phyloP scores from a whole-genome alignment of 129 eudicot species.

The Pittosporum tobira region DNA sequence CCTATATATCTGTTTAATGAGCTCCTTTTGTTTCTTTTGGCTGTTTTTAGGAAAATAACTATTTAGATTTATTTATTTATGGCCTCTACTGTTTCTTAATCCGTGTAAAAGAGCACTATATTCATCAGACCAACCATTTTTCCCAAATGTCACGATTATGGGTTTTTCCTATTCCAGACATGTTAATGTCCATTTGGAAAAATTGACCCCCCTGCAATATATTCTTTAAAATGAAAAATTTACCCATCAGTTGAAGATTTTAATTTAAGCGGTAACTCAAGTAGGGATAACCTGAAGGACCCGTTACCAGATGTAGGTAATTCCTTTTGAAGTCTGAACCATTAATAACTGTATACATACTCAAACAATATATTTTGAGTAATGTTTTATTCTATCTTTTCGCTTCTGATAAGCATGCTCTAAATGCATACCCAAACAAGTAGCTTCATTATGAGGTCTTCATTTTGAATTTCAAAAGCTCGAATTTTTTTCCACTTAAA shows the following conservation, averaged over 20 bases:
- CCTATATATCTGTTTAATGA: no score
- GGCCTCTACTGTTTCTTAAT: neutral
- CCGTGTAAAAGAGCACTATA: neutral
- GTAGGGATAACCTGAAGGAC: neutral
- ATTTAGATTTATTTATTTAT: neutral
- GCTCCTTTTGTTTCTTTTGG: neutral
- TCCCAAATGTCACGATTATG: neutral
- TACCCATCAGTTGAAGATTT: neutral
- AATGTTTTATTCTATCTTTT: neutral
- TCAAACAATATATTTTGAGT: no score
- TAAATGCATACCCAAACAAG: neutral
- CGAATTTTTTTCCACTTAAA: neutral
- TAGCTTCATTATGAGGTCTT: neutral
- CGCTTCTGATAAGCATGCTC: neutral
- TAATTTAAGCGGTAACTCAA: neutral
- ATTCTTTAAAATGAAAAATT: neutral
- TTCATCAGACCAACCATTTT: neutral
- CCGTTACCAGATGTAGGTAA: neutral
- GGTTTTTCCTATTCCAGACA: neutral
- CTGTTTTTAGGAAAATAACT: neutral
- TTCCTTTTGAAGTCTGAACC: neutral
- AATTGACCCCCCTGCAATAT: neutral
- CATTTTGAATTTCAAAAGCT: neutral
- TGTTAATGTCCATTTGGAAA: neutral
- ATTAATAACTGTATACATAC: no score